These are phyloP conservation scores for Magnolia sinica DNA, from an alignment of 164 flowering plant genomes.

Conservation along the genomic window DNA sequence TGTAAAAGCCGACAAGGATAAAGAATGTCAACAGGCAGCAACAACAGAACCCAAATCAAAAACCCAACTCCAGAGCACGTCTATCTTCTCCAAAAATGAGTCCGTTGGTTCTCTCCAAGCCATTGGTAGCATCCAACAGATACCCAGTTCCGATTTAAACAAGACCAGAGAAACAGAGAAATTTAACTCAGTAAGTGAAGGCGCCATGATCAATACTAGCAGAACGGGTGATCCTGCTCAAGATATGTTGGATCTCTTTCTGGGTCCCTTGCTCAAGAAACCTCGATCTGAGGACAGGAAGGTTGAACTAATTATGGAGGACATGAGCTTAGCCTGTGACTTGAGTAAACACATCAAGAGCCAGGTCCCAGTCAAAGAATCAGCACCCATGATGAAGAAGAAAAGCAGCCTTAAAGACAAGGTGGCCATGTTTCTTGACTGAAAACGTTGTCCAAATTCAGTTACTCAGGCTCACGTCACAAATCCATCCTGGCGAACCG, in stretches of 20 bases:
- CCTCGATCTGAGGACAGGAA: conserved; percentile 30
- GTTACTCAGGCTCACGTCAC: not conserved
- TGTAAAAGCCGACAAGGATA: conserved; percentile 32
- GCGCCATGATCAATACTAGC: not conserved
- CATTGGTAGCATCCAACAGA: conserved; percentile 1
- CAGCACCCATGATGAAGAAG: conserved; percentile 37
- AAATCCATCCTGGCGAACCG: not conserved
- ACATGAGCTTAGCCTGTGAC: conserved; percentile 9
- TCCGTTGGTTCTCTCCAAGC: conserved; percentile 14
- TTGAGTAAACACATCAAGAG: conserved; percentile 14
- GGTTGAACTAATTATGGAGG: conserved; percentile 13
- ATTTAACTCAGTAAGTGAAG: conserved; percentile 12
- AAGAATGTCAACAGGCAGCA: conserved; percentile 14
- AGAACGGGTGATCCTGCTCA: conserved; percentile 50
- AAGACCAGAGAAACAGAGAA: conserved; percentile 3
- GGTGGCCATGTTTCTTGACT: conserved; percentile 55
- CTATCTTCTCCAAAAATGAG: conserved; percentile 12
- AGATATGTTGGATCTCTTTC: conserved; percentile 63
- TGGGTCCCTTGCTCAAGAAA: conserved; percentile 58
- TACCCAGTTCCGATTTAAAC: conserved; percentile 3
- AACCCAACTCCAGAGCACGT: conserved; percentile 9
- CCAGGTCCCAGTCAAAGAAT: conserved; percentile 22
- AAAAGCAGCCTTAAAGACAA: conserved; percentile 64
- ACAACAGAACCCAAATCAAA: conserved; percentile 12
- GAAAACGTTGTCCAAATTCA: conserved; percentile 12